Evolutionary conservation across 805 yeast genomes (phyloP), one percentile per base, ranked within the genome.

Genomic region (Novakomyces olei): DNA sequence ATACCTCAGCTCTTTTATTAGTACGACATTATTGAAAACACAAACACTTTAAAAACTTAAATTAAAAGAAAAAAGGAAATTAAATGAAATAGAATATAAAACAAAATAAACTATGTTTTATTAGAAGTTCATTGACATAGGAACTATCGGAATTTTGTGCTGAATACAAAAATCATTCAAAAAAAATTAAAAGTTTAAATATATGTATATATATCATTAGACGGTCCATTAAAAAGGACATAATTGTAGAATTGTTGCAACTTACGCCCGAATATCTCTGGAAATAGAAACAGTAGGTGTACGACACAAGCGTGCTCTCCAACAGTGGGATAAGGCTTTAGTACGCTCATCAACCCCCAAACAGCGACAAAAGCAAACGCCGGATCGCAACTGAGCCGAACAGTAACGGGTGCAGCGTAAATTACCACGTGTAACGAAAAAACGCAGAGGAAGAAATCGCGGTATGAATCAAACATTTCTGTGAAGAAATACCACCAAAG

Each of bases 401-500:
- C 45, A 0, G 92, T 65, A 14, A 85, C 44, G 10, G 96, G 96
- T 2, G 76, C 37, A 3, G 72, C 60, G 48, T 77, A 76, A 2
- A 72, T 55, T 14, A 69, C 57, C 10, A 70, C 53, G 52, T 72
- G 80, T 29, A 83, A 45, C 45, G 81, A 83, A 67, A 83, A 88
- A 15, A 81, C 72, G 7, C 80, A 71, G 26, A 72, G 55, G 58
- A 77, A 88, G 46, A 88, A 81, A 15, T 78, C 70, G 19, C 73
- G 64, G 60, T 85, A 88, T 47, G 71, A 76, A 35, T 75, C 88
- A 54, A 88, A 88, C 69, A 88, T 77, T 52, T 88, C 98, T 27
- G 85, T 76, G 58, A 88, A 88, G 44, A 83, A 71, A 56, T 88
- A 88, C 99, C 99, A 88, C 99, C 99, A 88, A 15, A 88, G 58